Percentiles rank a stretch among this genome's conserved stretches.
Conservation (phyloP, 495 filamentous ascomycete genomes). For the Podospora conica region DNA sequence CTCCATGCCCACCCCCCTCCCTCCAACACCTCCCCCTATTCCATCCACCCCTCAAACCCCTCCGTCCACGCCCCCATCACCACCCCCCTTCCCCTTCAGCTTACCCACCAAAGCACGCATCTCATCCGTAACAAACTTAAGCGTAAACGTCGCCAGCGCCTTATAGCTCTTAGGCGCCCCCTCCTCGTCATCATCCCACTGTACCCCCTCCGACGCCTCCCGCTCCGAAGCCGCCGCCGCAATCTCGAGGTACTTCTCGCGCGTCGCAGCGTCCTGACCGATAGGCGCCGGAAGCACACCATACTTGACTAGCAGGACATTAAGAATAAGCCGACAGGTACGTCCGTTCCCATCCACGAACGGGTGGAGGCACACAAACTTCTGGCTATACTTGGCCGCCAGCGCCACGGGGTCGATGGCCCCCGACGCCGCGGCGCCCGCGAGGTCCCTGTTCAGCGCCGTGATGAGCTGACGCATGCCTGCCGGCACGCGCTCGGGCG, state of each 20-base stretch:
- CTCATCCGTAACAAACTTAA: neutral
- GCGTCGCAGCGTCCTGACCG: slow-evolving; percentile 22
- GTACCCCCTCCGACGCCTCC: slow-evolving; percentile 2
- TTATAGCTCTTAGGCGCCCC: neutral
- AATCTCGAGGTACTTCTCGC: slow-evolving; percentile 16
- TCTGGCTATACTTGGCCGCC: slow-evolving; percentile 26
- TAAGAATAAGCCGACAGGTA: slow-evolving; percentile 33
- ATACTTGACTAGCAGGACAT: slow-evolving; percentile 26
- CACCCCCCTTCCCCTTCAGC: neutral
- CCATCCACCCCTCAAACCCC: neutral
- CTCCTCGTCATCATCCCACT: neutral
- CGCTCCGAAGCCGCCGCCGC: neutral
- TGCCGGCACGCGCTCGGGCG: slow-evolving; percentile 14
- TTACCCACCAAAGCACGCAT: neutral
- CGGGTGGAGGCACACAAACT: slow-evolving; percentile 34
- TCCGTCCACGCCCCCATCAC: neutral
- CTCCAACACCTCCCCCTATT: too few relatives aligned
- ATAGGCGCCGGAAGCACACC: slow-evolving; percentile 25
- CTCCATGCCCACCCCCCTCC: neutral
- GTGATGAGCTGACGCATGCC: slow-evolving; percentile 24
- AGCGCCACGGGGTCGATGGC: slow-evolving; percentile 30
- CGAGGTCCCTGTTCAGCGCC: slow-evolving; percentile 13
- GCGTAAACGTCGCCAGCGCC: neutral
- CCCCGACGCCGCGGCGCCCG: neutral
- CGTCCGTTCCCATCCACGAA: slow-evolving; percentile 38